Conservation (phyloP, 805 yeast genomes). For the Ogataea polymorpha region DNA sequence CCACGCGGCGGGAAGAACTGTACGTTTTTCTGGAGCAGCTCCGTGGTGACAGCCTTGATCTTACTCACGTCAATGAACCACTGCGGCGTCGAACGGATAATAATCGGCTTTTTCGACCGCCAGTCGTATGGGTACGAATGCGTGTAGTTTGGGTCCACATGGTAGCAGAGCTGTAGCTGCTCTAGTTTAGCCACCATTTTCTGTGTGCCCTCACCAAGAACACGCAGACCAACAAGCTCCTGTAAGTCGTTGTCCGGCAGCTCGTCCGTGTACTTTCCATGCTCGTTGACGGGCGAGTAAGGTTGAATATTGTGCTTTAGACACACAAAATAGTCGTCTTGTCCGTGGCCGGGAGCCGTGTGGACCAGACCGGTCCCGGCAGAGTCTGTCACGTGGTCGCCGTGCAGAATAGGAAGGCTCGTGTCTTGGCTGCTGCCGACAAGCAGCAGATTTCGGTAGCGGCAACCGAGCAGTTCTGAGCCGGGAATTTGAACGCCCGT, state of each 20-base stretch:
- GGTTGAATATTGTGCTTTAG: conserved; percentile 52
- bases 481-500: conserved; percentile 40
- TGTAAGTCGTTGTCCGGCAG: conserved; percentile 42
- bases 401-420: conserved; percentile 64
- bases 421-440: conserved; percentile 19
- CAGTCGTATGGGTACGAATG: conserved; percentile 97
- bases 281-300: conserved; percentile 74
- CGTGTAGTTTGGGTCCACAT: conserved; percentile 46
- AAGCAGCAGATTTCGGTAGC: conserved; percentile 56
- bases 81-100: conserved; percentile 92
- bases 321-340: conserved; percentile 83
- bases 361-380: conserved; percentile 97
- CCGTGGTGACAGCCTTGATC: conserved; percentile 60
- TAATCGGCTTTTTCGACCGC: conserved; percentile 95
- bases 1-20: conserved; percentile 75
- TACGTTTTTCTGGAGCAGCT: conserved; percentile 55
- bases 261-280: conserved; percentile 61
- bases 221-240: conserved; percentile 52
- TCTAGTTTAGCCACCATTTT: conserved; percentile 43
- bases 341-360: conserved; percentile 97
- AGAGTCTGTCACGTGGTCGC: conserved; percentile 72
- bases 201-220: conserved; percentile 56
- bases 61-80: conserved; percentile 89
- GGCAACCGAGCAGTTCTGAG: conserved; percentile 33
- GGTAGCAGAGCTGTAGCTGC: conserved; percentile 43